These are phyloP conservation scores for Chaetomidium leptoderma DNA, from an alignment of 495 filamentous ascomycete species.

Conservation along the genomic window DNA sequence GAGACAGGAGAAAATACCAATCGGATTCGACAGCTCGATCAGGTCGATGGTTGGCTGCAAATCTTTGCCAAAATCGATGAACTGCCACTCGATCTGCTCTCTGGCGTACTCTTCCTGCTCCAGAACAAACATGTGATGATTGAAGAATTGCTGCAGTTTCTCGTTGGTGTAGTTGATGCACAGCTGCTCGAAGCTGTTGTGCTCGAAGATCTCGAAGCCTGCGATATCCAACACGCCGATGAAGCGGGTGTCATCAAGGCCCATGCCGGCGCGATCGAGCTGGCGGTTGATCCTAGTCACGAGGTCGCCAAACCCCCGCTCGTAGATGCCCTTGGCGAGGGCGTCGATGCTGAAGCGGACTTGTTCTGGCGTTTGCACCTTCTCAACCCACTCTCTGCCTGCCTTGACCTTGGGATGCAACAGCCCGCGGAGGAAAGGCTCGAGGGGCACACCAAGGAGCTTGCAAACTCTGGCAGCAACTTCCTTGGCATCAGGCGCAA, in stretches of 20 bases:
- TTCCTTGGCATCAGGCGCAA: conserved; percentile 65
- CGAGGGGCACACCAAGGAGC: conserved; percentile 76
- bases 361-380: conserved; percentile 95
- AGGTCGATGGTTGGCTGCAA: conserved; percentile 97
- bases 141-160: conserved; percentile 99
- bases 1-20: conserved; percentile 97
- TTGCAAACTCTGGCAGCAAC: conserved; percentile 74
- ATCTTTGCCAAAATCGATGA: conserved; percentile 98
- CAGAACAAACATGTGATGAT: conserved; percentile 99
- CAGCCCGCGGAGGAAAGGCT: conserved; percentile 81
- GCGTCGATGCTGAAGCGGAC: conserved; percentile 87
- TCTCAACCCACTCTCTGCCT: conserved; percentile 96
- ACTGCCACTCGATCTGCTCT: conserved; percentile 99
- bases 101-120: conserved; percentile 98
- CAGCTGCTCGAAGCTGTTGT: conserved; percentile 97
- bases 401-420: conserved; percentile 92
- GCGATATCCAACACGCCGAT: conserved; percentile 99
- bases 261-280: conserved; percentile 73
- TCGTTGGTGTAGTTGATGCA: conserved; percentile 99
- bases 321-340: conserved; percentile 94
- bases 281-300: conserved; percentile 88
- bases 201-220: conserved; percentile 97
- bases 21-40: conserved; percentile 92
- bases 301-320: conserved; percentile 89
- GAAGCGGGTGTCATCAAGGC: conserved; percentile 83